Conservation (phyloP, 2,329 filamentous ascomycete genomes). For the Calonectria leucothoes region DNA sequence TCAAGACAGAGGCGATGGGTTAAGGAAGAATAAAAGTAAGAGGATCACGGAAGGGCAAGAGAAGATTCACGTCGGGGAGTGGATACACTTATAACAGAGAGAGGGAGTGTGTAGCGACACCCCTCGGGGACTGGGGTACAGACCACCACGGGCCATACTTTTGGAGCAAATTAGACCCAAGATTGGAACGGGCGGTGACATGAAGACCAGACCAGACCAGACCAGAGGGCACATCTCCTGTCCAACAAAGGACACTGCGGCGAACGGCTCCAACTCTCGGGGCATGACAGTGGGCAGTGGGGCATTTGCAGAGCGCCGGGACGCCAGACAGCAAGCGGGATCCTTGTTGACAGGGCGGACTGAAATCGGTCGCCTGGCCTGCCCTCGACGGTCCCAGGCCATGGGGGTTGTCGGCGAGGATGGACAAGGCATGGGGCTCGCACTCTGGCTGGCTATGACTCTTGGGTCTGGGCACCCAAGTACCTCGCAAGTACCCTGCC, state of each 20-base stretch:
- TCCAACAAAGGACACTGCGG: constrained; percentile 42
- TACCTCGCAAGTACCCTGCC: constrained; percentile 40
- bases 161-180: constrained; percentile 43
- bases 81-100: constrained; percentile 49
- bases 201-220: constrained; percentile 34
- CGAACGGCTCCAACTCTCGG: constrained; percentile 43
- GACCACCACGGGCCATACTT: constrained; percentile 40
- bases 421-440: constrained; percentile 22
- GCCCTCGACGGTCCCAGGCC: constrained; percentile 10
- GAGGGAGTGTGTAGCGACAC: constrained; percentile 33
- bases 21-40: constrained; percentile 42
- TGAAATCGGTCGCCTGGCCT: constrained; percentile 33
- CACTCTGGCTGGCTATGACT: constrained; percentile 7
- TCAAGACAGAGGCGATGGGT: constrained; percentile 26
- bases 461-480: constrained; percentile 20
- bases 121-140: constrained; percentile 43
- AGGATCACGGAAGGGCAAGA: constrained; percentile 41
- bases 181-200: constrained; percentile 50
- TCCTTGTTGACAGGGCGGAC: constrained; percentile 44
- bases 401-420: constrained; percentile 4
- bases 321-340: constrained; percentile 34
- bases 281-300: constrained; percentile 43
- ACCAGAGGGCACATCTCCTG: constrained; percentile 43
- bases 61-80: constrained; percentile 45
- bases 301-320: constrained; percentile 36